Base-by-base conservation (phyloP, 306 rosid genomes). In the Quercus engelmannii region DNA sequence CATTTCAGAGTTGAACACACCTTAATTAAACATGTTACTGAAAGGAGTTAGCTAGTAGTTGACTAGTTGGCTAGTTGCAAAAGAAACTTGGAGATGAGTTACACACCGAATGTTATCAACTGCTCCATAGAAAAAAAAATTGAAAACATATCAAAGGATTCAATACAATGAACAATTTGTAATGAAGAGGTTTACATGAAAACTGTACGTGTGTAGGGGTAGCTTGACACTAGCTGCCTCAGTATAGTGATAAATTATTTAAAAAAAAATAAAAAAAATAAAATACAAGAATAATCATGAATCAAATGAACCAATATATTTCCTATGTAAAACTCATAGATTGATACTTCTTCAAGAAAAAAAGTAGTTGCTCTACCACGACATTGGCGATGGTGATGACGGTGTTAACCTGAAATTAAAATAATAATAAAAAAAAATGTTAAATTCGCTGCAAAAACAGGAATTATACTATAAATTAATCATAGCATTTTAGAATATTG, bases 391-490 rank as follows among this genome's bases (percentile, higher is more conserved):
- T 0, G 83, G 78, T 33, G 84, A 82, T 58, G 82, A 86, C 57
- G 89, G 83, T 69, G 92, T 83, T 76, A 86, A 87, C 64, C 98
- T 94, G 90, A 82, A 91, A 81, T 83, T 28, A 74, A 51, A 72
- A 67, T 52, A 30, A 73, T 1, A 35, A 5, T 1, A 35, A 41
- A 6, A 21, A 1, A 26, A 71, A 56, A 62, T 35, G 25, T 81
- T 33, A 77, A 55, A 43, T 46, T 3, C 5, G 6, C 30, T 5
- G 30, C 58, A 18, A 28, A 74, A 28, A 26, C 14, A 5, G 30
- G 3, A 61, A 30, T n/a, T 28, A 2, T 41, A 8, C 46, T 41
- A 64, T 30, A 28, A 58, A 64, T 38, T 19, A 15, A 69, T 17
- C 52, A 17, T 41, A 19, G 26, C 54, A 10, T 7, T 19, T 33